Evolutionary conservation across 2,329 filamentous ascomycete species (phyloP), one percentile per base, ranked within the genome.

Genomic region (Sclerotinia sclerotiorum): DNA sequence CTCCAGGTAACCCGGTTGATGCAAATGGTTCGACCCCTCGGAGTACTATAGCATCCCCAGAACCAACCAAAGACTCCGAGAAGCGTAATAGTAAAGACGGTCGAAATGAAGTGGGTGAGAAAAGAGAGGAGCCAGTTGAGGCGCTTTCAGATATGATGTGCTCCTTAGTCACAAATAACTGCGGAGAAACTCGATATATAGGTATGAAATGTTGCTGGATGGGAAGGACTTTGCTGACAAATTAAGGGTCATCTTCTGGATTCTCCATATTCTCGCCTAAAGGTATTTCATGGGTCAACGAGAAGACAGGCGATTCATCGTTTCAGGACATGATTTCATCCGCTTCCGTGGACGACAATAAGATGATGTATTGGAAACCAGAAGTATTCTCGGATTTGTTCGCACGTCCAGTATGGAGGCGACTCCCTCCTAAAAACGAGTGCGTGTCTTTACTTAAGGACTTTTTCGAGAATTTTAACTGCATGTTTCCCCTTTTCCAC

Each of bases 191-290:
- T 10, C 86, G 95, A 79, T 99, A 97, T 78, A 97, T 98, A 74
- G 95, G 93, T 94, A 84, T 65, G 85, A 21, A 68, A 46, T n/a
- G n/a, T 51, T 44, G 24, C 17, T 44, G 44, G 60, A 21, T 48
- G 56, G 19, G 24, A 61, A 32, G 35, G 39, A 19, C 39, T 65
- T 54, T 64, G 15, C 46, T 69, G 56, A 67, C 51, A 64, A 72
- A 24, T 68, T 55, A 69, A 95, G 92, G 94, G 35, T 97, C 94
- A 0, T 98, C 94, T 0, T 99, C 95, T 2, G 95, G 95, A 4
- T 98, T 98, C 80, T 98, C 94, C 67, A 99, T 99, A 74, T 98
- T 99, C 82, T 98, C 94, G 0, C 95, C 94, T 19, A 97, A 97
- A 78, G 95, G 95, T 56, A 97, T 99, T 66, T 91, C 97, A 79